phyloP scores from a whole-genome alignment of 1,284 basidiomycete species.

The Boletus holoroseus region DNA sequence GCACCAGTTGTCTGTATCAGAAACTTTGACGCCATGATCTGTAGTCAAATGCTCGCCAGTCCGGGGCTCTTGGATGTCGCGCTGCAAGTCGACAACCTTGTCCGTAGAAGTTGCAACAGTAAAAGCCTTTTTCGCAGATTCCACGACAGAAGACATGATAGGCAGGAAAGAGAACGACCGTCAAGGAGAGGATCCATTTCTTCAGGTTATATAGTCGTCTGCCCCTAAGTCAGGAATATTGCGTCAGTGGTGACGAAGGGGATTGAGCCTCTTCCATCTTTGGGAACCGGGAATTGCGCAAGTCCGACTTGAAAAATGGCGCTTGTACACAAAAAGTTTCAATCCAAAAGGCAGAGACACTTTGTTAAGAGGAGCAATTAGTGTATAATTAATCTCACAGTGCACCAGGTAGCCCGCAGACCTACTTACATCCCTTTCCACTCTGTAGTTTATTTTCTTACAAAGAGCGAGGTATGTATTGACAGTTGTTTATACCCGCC shows the following conservation, averaged over 20 bases:
- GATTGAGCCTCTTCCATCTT: background rate
- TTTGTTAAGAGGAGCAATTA: background rate
- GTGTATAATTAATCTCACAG: too few species aligned
- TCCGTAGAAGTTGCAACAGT: slow-evolving; percentile 9
- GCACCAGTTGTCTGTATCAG: slow-evolving; percentile 63
- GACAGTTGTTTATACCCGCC: too few species aligned
- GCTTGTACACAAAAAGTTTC: too few species aligned
- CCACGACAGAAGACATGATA: slow-evolving; percentile 21
- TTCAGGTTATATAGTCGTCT: slow-evolving; percentile 1
- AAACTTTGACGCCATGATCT: slow-evolving; percentile 55
- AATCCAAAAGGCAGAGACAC: too few species aligned
- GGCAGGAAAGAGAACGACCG: background rate
- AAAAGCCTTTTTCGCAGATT: slow-evolving; percentile 16
- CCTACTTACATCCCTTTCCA: too few species aligned
- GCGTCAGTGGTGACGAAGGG: slow-evolving; percentile 28
- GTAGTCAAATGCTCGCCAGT: slow-evolving; percentile 47
- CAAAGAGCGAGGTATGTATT: too few species aligned
- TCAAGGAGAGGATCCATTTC: background rate
- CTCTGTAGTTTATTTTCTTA: too few species aligned
- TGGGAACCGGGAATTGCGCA: background rate
- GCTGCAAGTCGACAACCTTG: slow-evolving; percentile 40
- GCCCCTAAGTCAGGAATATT: slow-evolving; percentile 12
- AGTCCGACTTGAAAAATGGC: too few species aligned
- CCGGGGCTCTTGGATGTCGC: slow-evolving; percentile 39
- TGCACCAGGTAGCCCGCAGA: too few species aligned